phyloP scores from a whole-genome alignment of 495 filamentous ascomycete genomes.

The Corynascus novoguineensis region DNA sequence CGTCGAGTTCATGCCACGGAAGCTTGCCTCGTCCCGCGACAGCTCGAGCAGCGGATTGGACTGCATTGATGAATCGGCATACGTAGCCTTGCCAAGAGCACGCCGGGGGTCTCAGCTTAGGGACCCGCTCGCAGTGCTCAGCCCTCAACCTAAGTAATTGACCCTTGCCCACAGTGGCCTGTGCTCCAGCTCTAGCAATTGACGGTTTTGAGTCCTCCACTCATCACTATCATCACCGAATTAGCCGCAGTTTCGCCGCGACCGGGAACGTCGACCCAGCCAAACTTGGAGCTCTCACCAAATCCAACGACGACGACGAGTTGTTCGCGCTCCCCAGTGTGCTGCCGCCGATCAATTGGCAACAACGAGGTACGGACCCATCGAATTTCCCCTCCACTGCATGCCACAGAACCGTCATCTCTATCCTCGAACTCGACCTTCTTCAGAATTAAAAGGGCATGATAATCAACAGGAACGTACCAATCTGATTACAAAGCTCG shows the following conservation, averaged over 20 bases:
- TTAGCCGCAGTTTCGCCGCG: constrained; percentile 24
- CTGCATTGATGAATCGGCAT: constrained; percentile 26
- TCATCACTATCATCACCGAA: neutral
- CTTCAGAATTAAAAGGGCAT: too few relatives aligned
- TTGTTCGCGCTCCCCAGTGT: neutral
- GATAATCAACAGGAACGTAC: too few relatives aligned
- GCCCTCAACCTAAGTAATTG: neutral
- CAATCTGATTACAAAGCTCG: neutral
- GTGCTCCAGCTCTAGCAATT: neutral
- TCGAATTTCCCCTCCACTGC: neutral
- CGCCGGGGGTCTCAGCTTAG: neutral
- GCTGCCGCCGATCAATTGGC: constrained; percentile 9
- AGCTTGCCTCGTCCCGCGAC: constrained; percentile 11
- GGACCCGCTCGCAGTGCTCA: constrained; percentile 15
- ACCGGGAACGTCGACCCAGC: constrained; percentile 7
- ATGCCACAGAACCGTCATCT: neutral
- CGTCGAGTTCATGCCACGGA: constrained; percentile 21
- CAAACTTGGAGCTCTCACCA: constrained; percentile 6
- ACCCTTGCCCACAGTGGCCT: constrained; percentile 4
- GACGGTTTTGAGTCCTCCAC: neutral
- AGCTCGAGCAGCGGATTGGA: neutral
- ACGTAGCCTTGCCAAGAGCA: constrained; percentile 38
- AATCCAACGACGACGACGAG: constrained; percentile 3
- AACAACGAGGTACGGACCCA: neutral
- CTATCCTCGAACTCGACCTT: neutral